phyloP scores from a whole-genome alignment of 805 yeast genomes.

The Wickerhamiella shivajii region DNA sequence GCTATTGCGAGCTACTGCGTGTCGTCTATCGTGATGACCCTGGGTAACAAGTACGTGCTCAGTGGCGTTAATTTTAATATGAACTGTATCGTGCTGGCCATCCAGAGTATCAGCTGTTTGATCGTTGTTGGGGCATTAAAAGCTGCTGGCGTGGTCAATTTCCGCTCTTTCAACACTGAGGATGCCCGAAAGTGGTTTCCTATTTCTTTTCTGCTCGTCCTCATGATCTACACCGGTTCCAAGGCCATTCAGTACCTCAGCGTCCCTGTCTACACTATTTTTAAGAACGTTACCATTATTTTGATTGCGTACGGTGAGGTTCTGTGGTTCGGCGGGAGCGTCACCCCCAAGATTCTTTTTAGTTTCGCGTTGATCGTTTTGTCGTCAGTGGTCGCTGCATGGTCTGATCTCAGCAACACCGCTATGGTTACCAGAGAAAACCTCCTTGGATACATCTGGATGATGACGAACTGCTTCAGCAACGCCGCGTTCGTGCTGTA shows the following conservation, averaged over 20 bases:
- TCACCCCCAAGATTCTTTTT: conserved; percentile 76
- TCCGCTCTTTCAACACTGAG: conserved; percentile 67
- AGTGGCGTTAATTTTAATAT: conserved; percentile 63
- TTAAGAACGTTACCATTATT: conserved; percentile 93
- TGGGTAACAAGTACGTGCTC: conserved; percentile 89
- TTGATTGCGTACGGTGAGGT: conserved; percentile 98
- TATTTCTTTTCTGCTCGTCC: conserved; percentile 72
- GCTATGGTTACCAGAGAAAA: conserved; percentile 24
- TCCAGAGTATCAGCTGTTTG: conserved; percentile 78
- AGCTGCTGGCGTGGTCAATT: conserved; percentile 59
- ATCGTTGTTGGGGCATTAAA: conserved; percentile 59
- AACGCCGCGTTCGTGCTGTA: conserved; percentile 85
- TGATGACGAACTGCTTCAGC: conserved; percentile 86
- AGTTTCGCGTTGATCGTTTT: conserved; percentile 86
- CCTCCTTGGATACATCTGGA: conserved; percentile 78
- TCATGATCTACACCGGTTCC: conserved; percentile 92
- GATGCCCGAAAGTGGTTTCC: conserved; percentile 95
- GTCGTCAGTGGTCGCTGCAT: conserved; percentile 90
- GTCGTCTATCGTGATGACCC: conserved; percentile 93
- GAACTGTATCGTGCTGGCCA: conserved; percentile 78
- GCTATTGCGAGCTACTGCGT: conserved; percentile 50
- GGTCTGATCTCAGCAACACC: conserved; percentile 52
- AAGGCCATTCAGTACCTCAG: conserved; percentile 84
- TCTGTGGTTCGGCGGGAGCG: conserved; percentile 87
- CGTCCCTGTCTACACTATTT: conserved; percentile 93